Evolutionary conservation across 78 protist species (phyloP).

Genomic region (slime mould (Dictyostelium discoideum)): dicty_2.7 NC_007088.5:639501-640000

Average conservation of each 20-base stretch:
- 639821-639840: not conserved
- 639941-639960: too few relatives aligned
- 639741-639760: not conserved
- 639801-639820: not conserved
- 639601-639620: too few relatives aligned
- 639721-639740: not conserved
- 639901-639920: not conserved
- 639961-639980: too few relatives aligned
- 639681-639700: too few relatives aligned
- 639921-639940: not conserved
- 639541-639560: conserved; percentile 18
- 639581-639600: not conserved
- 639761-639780: not conserved
- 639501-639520: conserved; percentile 35
- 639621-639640: too few relatives aligned
- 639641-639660: too few relatives aligned
- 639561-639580: not conserved
- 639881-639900: too few relatives aligned
- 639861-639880: too few relatives aligned
- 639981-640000: too few relatives aligned
- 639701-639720: too few relatives aligned
- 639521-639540: conserved; percentile 47
- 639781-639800: not conserved
- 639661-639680: too few relatives aligned
- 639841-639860: too few relatives aligned